Evolutionary conservation across 208 protist species (phyloP).

Genomic region (Acanthamoeba sp.): DNA sequence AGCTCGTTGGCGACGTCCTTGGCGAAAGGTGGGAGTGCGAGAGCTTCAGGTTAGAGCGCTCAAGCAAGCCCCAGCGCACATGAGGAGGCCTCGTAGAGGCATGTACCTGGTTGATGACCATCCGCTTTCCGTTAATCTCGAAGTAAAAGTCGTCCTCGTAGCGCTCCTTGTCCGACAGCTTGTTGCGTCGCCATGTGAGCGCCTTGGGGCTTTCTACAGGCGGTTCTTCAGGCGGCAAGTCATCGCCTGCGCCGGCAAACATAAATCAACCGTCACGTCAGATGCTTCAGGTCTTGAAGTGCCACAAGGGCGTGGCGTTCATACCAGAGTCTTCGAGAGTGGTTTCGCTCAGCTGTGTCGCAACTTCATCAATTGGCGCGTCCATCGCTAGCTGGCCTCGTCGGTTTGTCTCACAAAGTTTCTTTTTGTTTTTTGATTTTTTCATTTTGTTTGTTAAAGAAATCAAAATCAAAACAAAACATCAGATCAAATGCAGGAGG

Average conservation of each 20-base stretch:
- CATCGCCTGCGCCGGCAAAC: too few relatives aligned
- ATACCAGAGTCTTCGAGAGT: too few relatives aligned
- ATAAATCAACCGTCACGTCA: too few relatives aligned
- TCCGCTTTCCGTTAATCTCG: neutral
- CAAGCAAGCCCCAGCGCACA: neutral
- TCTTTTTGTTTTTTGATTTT: too few relatives aligned
- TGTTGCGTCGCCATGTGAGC: constrained; percentile 1
- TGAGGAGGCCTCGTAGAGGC: too few relatives aligned
- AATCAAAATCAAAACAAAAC: neutral
- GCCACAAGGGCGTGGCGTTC: too few relatives aligned
- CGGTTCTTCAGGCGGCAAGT: neutral
- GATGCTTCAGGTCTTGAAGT: too few relatives aligned
- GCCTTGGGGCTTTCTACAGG: neutral
- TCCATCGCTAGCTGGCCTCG: too few relatives aligned
- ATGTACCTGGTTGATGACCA: neutral
- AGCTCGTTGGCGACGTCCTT: constrained; percentile 2
- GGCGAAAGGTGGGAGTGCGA: neutral
- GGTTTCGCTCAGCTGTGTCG: too few relatives aligned
- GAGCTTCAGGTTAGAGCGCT: too few relatives aligned
- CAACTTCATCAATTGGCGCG: too few relatives aligned
- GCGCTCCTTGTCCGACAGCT: constrained; percentile 2
- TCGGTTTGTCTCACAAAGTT: too few relatives aligned
- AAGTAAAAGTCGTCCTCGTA: constrained; percentile 13
- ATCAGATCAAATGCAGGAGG: neutral
- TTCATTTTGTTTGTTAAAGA: neutral